These are phyloP conservation scores for Lasiosphaeria hispida DNA, from an alignment of 495 filamentous ascomycete genomes.

Conservation along the genomic window DNA sequence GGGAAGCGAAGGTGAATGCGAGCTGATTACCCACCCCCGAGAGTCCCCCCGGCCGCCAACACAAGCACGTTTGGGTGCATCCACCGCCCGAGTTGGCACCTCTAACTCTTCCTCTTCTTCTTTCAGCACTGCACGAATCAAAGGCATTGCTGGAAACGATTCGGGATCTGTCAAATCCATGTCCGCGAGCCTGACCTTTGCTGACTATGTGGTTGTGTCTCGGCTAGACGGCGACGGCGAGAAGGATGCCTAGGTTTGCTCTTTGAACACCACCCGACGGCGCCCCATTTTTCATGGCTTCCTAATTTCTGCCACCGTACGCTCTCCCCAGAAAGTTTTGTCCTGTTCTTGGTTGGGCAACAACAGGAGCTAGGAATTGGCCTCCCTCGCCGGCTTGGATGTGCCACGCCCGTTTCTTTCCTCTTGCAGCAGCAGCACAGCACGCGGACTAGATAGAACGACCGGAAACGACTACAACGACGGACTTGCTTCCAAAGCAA, in stretches of 20 bases:
- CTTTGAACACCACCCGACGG: background rate
- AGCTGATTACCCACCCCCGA: conserved; percentile 32
- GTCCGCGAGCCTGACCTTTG: conserved; percentile 28
- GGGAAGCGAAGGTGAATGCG: conserved; percentile 59
- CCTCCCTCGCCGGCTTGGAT: no score
- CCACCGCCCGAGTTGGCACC: background rate
- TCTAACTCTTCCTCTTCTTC: conserved; percentile 5
- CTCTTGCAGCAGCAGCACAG: no score
- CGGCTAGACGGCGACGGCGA: conserved; percentile 41
- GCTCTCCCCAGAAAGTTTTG: no score
- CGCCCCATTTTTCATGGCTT: background rate
- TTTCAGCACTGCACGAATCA: conserved; percentile 1
- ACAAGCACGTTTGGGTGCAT: conserved; percentile 6
- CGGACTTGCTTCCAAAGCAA: no score
- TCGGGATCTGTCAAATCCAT: conserved; percentile 27
- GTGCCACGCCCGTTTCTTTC: no score
- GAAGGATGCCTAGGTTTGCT: conserved; percentile 24
- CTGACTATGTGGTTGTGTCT: conserved; percentile 36
- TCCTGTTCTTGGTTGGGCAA: no score
- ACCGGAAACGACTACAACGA: no score
- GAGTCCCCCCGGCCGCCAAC: conserved; percentile 10
- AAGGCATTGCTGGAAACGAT: conserved; percentile 15
- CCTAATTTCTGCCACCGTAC: background rate
- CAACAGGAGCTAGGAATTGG: no score
- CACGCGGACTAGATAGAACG: no score